A percentile compares a stretch with the other conserved stretches of the same genome.
These are phyloP conservation scores for Clonostachys chloroleuca DNA, from an alignment of 2,329 filamentous ascomycete species.

Conservation along the genomic window DNA sequence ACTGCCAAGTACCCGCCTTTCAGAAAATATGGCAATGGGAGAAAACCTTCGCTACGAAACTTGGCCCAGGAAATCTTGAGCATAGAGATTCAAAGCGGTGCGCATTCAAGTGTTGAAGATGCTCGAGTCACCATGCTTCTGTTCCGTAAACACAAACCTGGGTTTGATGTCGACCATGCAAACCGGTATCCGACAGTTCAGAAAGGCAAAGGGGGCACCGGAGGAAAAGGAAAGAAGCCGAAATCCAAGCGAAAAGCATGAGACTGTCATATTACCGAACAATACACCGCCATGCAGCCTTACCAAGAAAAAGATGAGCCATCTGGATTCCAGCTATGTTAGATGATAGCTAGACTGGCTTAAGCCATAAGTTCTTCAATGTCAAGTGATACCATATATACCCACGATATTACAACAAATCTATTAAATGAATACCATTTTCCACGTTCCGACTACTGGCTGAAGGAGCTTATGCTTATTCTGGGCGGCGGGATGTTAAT, in stretches of 20 bases:
- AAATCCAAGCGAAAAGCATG: conserved; percentile 29
- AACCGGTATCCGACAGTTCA: conserved; percentile 54
- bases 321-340: too few relatives aligned
- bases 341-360: too few relatives aligned
- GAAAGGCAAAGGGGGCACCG: conserved; percentile 1
- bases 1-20: conserved; percentile 77
- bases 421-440: too few relatives aligned
- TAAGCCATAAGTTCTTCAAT: too few relatives aligned
- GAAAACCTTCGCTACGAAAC: conserved; percentile 61
- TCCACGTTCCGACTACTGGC: too few relatives aligned
- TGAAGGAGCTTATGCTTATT: too few relatives aligned
- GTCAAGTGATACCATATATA: too few relatives aligned
- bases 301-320: too few relatives aligned
- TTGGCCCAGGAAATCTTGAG: conserved; percentile 53
- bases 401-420: too few relatives aligned
- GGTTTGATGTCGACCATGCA: conserved; percentile 77
- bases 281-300: background rate
- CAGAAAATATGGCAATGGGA: conserved; percentile 61
- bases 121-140: conserved; percentile 87
- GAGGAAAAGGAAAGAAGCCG: conserved; percentile 28
- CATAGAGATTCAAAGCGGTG: conserved; percentile 58
- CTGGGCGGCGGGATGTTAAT: too few relatives aligned
- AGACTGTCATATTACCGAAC: background rate
- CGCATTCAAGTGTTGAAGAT: conserved; percentile 70
- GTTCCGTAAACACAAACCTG: conserved; percentile 77